Evolutionary conservation across 768 basidiomycete genomes (phyloP).

Genomic region (Naganishia antarctica): DNA sequence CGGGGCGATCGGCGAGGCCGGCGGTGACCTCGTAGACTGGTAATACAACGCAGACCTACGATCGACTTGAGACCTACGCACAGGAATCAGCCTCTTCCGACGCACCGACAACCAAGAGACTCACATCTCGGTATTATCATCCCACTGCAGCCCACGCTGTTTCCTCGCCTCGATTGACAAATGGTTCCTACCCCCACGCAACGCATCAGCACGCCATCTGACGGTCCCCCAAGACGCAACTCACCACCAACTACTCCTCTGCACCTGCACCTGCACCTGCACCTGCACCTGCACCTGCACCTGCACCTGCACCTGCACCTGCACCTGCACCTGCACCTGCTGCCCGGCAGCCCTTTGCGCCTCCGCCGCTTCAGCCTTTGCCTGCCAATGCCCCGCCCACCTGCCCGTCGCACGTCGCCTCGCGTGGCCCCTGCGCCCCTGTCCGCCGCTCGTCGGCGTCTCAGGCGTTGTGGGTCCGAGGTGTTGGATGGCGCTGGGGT

Average conservation of each 20-base stretch:
- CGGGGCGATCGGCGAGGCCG: too few relatives aligned
- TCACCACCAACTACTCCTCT: slow-evolving; percentile 30
- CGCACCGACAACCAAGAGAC: neutral
- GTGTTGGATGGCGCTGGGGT: too few relatives aligned
- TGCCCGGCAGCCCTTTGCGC: neutral
- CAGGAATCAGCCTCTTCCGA: neutral
- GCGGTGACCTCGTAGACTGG: slow-evolving; percentile 22
- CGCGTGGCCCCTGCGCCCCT: neutral
- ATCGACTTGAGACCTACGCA: slow-evolving; percentile 27
- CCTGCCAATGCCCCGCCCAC: slow-evolving; percentile 18
- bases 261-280: slow-evolving; percentile 19
- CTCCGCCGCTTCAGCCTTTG: neutral
- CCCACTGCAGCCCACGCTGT: slow-evolving; percentile 47
- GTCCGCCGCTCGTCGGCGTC: too few relatives aligned
- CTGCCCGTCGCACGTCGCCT: slow-evolving; percentile 8
- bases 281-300: neutral
- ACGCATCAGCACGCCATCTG: neutral
- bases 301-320: too few relatives aligned
- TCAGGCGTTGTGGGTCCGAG: too few relatives aligned
- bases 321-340: neutral
- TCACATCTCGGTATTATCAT: slow-evolving; percentile 38
- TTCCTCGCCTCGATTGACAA: slow-evolving; percentile 44
- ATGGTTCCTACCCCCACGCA: slow-evolving; percentile 42
- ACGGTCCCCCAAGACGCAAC: neutral
- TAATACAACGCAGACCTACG: slow-evolving; percentile 26